A percentile compares a stretch with the other conserved stretches of the same genome.
Evolutionary conservation across 2,329 filamentous ascomycete species (phyloP).

Genomic region (Coniochaeta sp.): DNA sequence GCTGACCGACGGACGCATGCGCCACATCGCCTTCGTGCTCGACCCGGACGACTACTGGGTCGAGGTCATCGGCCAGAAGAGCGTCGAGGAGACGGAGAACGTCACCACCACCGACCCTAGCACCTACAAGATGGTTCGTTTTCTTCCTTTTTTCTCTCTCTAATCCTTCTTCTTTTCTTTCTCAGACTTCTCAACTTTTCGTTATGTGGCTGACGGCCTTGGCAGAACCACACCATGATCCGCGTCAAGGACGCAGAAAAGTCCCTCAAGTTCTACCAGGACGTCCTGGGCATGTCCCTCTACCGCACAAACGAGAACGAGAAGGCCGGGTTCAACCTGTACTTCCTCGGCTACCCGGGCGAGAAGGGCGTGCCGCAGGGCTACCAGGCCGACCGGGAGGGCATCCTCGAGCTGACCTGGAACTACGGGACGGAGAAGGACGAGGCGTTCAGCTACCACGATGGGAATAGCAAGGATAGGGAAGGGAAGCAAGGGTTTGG

Average conservation of each 20-base stretch:
- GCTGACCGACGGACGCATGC: constrained; percentile 80
- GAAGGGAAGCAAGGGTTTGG: constrained; percentile 86
- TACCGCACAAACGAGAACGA: constrained; percentile 65
- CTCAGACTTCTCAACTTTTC: background rate
- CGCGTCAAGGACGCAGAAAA: constrained; percentile 76
- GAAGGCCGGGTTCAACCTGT: constrained; percentile 74
- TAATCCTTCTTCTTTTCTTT: too few relatives aligned
- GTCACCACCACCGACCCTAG: constrained; percentile 63
- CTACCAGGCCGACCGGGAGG: constrained; percentile 57
- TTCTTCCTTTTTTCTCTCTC: background rate
- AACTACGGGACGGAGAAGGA: constrained; percentile 81
- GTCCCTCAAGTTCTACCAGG: constrained; percentile 74
- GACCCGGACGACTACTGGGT: constrained; percentile 88
- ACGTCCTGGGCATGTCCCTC: constrained; percentile 81
- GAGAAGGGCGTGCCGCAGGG: constrained; percentile 39
- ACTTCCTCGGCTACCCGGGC: constrained; percentile 78
- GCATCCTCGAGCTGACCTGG: constrained; percentile 85
- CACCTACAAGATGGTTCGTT: constrained; percentile 63
- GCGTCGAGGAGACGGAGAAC: constrained; percentile 62
- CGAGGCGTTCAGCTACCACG: constrained; percentile 75
- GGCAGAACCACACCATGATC: constrained; percentile 84
- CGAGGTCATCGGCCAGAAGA: constrained; percentile 69
- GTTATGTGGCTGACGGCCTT: background rate
- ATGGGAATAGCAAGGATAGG: constrained; percentile 57
- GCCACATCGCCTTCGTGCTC: constrained; percentile 79